Base-by-base conservation (phyloP, 257 asterid genomes). In the Nicotiana benthamiana region DNA sequence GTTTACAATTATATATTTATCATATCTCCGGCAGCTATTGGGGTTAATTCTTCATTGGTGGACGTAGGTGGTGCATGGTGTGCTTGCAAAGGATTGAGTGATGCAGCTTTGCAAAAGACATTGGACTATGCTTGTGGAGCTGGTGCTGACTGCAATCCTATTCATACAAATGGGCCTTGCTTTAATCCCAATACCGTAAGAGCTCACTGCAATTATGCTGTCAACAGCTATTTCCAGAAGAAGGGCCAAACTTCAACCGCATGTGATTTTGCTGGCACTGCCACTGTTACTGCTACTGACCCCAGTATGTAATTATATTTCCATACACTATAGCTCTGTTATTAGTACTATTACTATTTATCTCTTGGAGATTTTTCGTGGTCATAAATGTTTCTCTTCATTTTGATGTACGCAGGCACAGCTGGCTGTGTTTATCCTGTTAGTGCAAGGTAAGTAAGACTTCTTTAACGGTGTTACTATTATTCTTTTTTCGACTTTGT, bases 91-190 rank as follows among this genome's bases (percentile, higher is more conserved):
- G 98, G 98, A 9, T 5, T 87, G 65, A 75, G 83, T 74, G 96
- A 91, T 0, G 52, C 84, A 22, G 78, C 3, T 0, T 43, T 94
- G 82, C 98, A 94, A 75, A 94, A 89, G 81, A 89, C 97, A 4
- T 87, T 94, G 64, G 98, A 94, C 88, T 94, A 89, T 66, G 98
- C 98, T 7, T 94, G 98, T 76, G 98, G 98, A 79, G 85, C 90
- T 9, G 97, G 98, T 40, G 98, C 94, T 36, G 97, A 94, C 51
- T 94, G 98, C 86, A 81, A 79, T 87, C 94, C 96, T 24, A 90
- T 83, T 82, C 92, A 87, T 26, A 82, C 85, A 74, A 84, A 40
- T 10, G 96, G 88, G 13, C 85, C 91, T 36, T 94, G 98, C 75
- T 94, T 68, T 84, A 89, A 87, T 88, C 98, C 98, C 30, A 90